Percentiles rank a stretch among this genome's conserved stretches.
phyloP scores from a whole-genome alignment of 495 filamentous ascomycete genomes.

The Penicillium roqueforti region DNA sequence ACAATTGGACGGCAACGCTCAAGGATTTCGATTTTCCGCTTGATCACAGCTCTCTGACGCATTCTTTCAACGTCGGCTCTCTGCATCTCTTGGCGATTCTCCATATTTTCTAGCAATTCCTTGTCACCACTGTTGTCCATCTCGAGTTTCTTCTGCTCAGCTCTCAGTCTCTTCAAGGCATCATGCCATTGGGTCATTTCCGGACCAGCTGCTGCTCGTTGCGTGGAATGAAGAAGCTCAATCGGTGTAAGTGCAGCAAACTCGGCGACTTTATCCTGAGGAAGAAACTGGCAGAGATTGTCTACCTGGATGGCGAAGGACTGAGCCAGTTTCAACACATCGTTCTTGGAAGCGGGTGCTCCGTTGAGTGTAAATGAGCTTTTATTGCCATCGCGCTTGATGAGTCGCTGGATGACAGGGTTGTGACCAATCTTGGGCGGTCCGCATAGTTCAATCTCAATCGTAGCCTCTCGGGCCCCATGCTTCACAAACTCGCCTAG shows the following conservation, averaged over 20 bases:
- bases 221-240: slow-evolving; percentile 82
- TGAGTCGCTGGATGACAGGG: slow-evolving; percentile 66
- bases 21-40: slow-evolving; percentile 61
- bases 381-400: slow-evolving; percentile 77
- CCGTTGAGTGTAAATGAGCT: slow-evolving; percentile 69
- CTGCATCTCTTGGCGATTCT: slow-evolving; percentile 70
- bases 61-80: slow-evolving; percentile 81
- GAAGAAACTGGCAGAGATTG: slow-evolving; percentile 96
- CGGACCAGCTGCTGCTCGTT: slow-evolving; percentile 76
- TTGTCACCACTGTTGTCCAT: slow-evolving; percentile 53
- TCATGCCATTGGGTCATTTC: slow-evolving; percentile 79
- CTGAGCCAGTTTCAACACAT: slow-evolving; percentile 60
- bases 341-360: slow-evolving; percentile 49
- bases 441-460: slow-evolving; percentile 83
- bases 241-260: slow-evolving; percentile 81
- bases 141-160: slow-evolving; percentile 62
- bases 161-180: slow-evolving; percentile 63
- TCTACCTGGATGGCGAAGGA: slow-evolving; percentile 87
- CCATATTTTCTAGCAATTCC: slow-evolving; percentile 59
- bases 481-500: slow-evolving; percentile 92
- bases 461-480: slow-evolving; percentile 66
- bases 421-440: slow-evolving; percentile 51
- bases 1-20: slow-evolving; percentile 62
- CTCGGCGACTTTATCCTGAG: slow-evolving; percentile 92
- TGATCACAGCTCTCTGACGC: slow-evolving; percentile 65